These are phyloP conservation scores for Penicillium sp. DNA, from an alignment of 2,329 filamentous ascomycete genomes.

Conservation along the genomic window DNA sequence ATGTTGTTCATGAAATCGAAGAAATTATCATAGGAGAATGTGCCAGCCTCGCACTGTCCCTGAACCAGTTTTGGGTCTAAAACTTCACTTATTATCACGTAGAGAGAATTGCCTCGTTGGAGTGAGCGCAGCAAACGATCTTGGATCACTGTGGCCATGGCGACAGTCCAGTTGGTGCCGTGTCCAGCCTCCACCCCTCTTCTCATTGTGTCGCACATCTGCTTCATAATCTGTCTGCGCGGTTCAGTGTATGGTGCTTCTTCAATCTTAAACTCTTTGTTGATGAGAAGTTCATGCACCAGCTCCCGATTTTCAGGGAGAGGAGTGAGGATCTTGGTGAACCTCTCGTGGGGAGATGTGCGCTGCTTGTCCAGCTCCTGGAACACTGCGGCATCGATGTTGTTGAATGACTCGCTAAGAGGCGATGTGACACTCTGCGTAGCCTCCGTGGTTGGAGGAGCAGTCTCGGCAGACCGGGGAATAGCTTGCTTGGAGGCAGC, in stretches of 20 bases:
- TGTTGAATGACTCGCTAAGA: conserved; percentile 42
- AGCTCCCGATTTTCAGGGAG: conserved; percentile 61
- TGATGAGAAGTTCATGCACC: conserved; percentile 63
- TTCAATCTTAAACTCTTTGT: conserved; percentile 62
- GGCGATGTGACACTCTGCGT: conserved; percentile 40
- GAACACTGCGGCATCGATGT: conserved; percentile 33
- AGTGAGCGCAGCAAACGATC: conserved; percentile 59
- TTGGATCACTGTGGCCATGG: conserved; percentile 65
- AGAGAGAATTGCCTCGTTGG: conserved; percentile 59
- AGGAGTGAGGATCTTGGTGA: conserved; percentile 56
- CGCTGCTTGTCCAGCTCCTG: conserved; percentile 37
- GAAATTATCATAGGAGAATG: conserved; percentile 63
- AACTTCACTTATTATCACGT: conserved; percentile 59
- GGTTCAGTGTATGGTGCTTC: conserved; percentile 47
- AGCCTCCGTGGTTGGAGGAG: conserved; percentile 31
- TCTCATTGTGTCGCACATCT: conserved; percentile 59
- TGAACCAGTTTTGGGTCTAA: conserved; percentile 58
- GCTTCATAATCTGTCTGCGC: conserved; percentile 57
- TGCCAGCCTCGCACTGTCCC: conserved; percentile 56
- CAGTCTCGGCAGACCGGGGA: conserved; percentile 52
- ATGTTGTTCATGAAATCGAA: conserved; percentile 63
- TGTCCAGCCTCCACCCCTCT: conserved; percentile 55
- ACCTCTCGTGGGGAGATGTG: conserved; percentile 39
- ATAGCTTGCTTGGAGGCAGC: conserved; percentile 55
- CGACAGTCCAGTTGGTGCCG: conserved; percentile 58